These are phyloP conservation scores for Neospermospora avenae DNA, from an alignment of 2,329 filamentous ascomycete genomes.

Conservation along the genomic window DNA sequence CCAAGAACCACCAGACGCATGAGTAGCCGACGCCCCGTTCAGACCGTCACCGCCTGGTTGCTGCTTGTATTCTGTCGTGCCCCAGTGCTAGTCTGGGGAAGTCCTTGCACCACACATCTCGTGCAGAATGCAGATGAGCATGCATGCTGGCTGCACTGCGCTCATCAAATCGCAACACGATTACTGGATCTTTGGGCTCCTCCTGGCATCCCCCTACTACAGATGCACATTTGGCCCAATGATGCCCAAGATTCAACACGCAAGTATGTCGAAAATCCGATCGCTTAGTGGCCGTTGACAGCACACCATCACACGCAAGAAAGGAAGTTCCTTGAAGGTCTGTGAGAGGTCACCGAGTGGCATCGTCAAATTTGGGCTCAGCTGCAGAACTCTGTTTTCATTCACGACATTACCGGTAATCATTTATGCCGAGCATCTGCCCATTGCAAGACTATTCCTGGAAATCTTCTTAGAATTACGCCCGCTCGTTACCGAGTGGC, in stretches of 20 bases:
- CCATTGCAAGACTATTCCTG: conserved; percentile 8
- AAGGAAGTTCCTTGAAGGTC: conserved; percentile 5
- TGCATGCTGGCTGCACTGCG: not conserved
- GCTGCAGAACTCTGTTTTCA: not conserved
- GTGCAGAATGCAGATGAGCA: not conserved
- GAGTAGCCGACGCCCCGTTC: not conserved
- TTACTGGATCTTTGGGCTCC: conserved; percentile 5
- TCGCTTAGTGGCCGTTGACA: conserved; percentile 1
- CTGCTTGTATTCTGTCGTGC: not conserved
- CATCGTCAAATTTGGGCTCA: not conserved
- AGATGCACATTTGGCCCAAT: conserved; percentile 10
- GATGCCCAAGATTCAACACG: conserved; percentile 16
- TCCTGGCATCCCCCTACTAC: conserved; percentile 3
- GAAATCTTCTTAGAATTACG: not conserved
- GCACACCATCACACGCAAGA: conserved; percentile 9
- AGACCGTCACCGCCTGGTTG: not conserved
- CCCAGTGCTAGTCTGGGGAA: not conserved
- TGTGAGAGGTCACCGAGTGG: conserved; percentile 1
- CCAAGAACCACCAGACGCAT: not conserved
- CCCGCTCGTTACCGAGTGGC: conserved; percentile 17
- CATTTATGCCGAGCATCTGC: conserved; percentile 13
- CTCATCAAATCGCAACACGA: not conserved
- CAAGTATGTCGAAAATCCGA: not conserved
- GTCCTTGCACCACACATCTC: conserved; percentile 4
- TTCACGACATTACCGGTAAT: conserved; percentile 10